These are phyloP conservation scores for Thielaviopsis musarum DNA, from an alignment of 2,329 filamentous ascomycete species.

Conservation along the genomic window DNA sequence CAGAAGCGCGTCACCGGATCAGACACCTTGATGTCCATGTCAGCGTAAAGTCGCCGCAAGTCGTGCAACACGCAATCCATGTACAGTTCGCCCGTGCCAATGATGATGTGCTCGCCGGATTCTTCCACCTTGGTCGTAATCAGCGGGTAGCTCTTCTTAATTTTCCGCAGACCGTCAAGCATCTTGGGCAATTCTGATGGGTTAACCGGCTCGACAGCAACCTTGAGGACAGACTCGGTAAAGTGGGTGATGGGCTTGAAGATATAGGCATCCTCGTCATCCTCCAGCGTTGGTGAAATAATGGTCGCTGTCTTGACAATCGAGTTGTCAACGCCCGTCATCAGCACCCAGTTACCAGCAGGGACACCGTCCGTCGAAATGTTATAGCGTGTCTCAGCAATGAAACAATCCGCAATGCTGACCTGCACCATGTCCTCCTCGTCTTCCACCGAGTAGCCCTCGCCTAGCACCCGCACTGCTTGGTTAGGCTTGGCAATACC, in stretches of 20 bases:
- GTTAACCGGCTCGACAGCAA: conserved; percentile 95
- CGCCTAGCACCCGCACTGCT: conserved; percentile 79
- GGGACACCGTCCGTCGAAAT: conserved; percentile 83
- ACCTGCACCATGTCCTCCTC: conserved; percentile 92
- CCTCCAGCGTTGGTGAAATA: conserved; percentile 60
- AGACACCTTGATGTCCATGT: conserved; percentile 98
- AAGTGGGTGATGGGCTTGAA: conserved; percentile 89
- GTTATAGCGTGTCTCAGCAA: conserved; percentile 84
- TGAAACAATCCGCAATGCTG: conserved; percentile 72
- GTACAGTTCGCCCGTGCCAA: conserved; percentile 95
- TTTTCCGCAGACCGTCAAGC: conserved; percentile 87
- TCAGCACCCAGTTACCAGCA: conserved; percentile 82
- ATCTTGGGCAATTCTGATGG: conserved; percentile 97
- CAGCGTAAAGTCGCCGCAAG: conserved; percentile 78
- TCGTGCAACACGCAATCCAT: conserved; percentile 99
- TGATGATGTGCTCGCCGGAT: conserved; percentile 85
- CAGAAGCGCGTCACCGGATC: conserved; percentile 96
- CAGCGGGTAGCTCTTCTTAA: conserved; percentile 95
- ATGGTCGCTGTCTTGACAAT: conserved; percentile 96
- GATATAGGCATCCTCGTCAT: conserved; percentile 86
- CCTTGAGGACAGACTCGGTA: conserved; percentile 93
- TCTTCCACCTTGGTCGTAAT: conserved; percentile 96
- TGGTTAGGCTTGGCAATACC: conserved; percentile 70
- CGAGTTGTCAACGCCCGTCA: conserved; percentile 88
- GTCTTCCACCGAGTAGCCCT: conserved; percentile 90